Conservation (phyloP, 176 grass and related monocot species). For the Typha latifolia region DNA sequence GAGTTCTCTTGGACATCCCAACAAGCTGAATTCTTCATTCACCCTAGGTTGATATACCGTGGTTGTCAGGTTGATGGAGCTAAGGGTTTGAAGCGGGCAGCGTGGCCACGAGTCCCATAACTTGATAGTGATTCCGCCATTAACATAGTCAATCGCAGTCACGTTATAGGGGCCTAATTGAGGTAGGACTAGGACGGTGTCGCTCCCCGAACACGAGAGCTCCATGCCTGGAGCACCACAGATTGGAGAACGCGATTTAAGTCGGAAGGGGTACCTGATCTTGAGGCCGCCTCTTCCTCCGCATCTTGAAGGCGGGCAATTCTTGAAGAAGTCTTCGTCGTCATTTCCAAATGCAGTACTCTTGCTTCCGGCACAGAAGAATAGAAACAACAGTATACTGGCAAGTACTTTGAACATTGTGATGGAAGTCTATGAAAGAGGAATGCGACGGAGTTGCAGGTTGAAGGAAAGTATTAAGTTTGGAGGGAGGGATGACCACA, state of each 20-base stretch:
- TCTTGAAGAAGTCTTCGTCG: conserved; percentile 25
- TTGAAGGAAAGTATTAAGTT: too few species aligned
- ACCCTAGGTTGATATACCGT: conserved; percentile 1
- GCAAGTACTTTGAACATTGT: conserved; percentile 7
- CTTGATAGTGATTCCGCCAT: conserved; percentile 1
- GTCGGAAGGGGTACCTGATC: conserved; percentile 30
- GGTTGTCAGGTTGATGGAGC: conserved; percentile 16
- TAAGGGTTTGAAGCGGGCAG: conserved; percentile 31
- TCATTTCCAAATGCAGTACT: not conserved
- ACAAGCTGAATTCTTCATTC: not conserved
- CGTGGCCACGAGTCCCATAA: not conserved
- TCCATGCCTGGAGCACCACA: conserved; percentile 33
- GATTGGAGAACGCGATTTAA: not conserved
- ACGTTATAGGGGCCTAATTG: conserved; percentile 29
- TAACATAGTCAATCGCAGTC: conserved; percentile 16
- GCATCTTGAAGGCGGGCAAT: conserved; percentile 19
- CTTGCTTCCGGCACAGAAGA: conserved; percentile 1
- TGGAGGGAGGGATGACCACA: too few species aligned
- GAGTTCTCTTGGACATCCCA: conserved; percentile 25
- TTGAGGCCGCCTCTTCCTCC: conserved; percentile 23
- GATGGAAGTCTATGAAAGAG: not conserved
- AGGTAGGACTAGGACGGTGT: conserved; percentile 30
- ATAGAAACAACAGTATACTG: not conserved
- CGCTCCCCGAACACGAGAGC: conserved; percentile 31
- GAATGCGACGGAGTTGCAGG: too few species aligned